Percentiles rank a stretch among this genome's conserved stretches.
Evolutionary conservation across 768 basidiomycete species (phyloP).

Genomic region (Gloeophyllum trabeum): DNA sequence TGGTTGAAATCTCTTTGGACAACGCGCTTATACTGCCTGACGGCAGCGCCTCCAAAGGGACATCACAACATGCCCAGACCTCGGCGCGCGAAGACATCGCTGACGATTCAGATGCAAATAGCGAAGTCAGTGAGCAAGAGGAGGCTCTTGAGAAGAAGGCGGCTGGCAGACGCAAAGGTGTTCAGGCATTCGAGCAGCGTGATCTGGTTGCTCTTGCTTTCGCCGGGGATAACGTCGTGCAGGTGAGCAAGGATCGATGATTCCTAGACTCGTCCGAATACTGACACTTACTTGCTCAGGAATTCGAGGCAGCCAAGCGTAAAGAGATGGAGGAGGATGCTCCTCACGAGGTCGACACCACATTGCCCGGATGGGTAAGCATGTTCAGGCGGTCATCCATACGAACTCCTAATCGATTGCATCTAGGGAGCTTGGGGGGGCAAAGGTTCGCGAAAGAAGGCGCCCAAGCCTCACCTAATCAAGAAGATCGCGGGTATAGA

Average conservation of each 20-base stretch:
- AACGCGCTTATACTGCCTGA: conserved; percentile 26
- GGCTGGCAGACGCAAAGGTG: conserved; percentile 23
- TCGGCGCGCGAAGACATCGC: conserved; percentile 14
- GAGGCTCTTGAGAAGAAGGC: conserved; percentile 25
- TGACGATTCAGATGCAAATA: conserved; percentile 44
- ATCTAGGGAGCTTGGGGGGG: conserved; percentile 89
- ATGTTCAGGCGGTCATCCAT: conserved; percentile 3
- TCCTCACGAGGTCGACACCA: conserved; percentile 78
- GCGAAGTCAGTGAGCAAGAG: conserved; percentile 67
- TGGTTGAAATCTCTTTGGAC: conserved; percentile 64
- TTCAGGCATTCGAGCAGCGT: conserved; percentile 76
- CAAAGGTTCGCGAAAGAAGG: conserved; percentile 45
- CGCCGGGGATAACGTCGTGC: conserved; percentile 93
- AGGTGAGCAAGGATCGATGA: conserved; percentile 33
- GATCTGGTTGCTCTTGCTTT: conserved; percentile 93
- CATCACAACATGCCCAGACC: neutral
- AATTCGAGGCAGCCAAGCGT: conserved; percentile 78
- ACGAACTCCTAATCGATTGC: neutral
- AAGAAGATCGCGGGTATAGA: conserved; percentile 79
- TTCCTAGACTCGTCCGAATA: neutral
- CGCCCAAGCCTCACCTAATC: conserved; percentile 60
- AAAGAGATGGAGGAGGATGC: conserved; percentile 81
- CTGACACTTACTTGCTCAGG: conserved; percentile 29
- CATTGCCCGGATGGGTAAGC: conserved; percentile 91
- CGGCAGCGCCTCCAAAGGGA: conserved; percentile 3